Evolutionary conservation across 75 land plant species (phyloP), one percentile per base, ranked within the genome.

Genomic region (Pinus albicaulis): DNA sequence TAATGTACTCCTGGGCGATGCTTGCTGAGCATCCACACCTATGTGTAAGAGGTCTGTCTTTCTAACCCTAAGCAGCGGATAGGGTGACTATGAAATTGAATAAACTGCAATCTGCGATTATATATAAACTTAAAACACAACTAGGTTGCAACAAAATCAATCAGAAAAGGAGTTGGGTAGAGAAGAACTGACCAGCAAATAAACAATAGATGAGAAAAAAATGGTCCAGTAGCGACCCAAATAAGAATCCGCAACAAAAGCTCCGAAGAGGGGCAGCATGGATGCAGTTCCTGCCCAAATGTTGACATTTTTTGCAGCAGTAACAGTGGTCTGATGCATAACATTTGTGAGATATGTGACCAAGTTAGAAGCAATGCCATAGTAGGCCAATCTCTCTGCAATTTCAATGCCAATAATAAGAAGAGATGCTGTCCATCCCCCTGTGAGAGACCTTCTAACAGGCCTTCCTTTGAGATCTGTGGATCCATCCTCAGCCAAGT

Each of bases 151-250:
- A 10, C 53, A 48, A 48, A 48, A 48, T 48, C 12, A 48, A 48
- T 48, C 53, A 48, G 53, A 48, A 48, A 10, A 48, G 53, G 12
- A 48, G 12, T 48, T 10, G 53, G 53, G 53, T 48, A 48, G 12
- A 48, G 53, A 48, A 59, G 36, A 57, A 59, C 85, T 79, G 20
- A 90, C 95, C 78, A 86, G 28, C 61, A 86, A 72, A 76, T 88
- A 92, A 57, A 92, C 56, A 17, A 82, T 59, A n/a, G 90, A 88
- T 59, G 90, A 82, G 36, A 76, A 7, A 31, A 80, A 12, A 59
- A 91, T 88, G 70, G 89, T 88, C 73, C 85, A 70, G 78, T 79
- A 91, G 3, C 93, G 81, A 23, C 91, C 93, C 59, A 85, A 55
- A 66, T 77, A 91, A 12, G 93, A 76, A 56, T 90, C 92, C 12